Evolutionary conservation across 768 basidiomycete species (phyloP), one percentile per base, ranked within the genome.

Genomic region (Collybia sp.): DNA sequence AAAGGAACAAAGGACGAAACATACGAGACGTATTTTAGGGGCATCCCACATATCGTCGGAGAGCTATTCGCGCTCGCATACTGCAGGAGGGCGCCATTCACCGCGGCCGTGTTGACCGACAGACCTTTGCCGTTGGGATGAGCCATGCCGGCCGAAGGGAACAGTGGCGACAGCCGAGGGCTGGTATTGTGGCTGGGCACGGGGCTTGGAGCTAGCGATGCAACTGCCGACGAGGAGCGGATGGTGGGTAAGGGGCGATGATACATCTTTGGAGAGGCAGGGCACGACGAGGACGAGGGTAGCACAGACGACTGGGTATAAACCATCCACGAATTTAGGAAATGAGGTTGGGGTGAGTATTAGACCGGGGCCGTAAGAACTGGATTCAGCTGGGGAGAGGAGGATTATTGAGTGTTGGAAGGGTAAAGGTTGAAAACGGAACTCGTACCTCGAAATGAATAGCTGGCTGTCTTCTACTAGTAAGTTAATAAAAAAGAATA

Each of bases 21-120:
- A 70, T 60, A 87, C 85, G 86, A 87, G 11, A 88, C 74, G 50
- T 87, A 88, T 84, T 88, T 88, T 55, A 88, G 68, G 12, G 85
- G 85, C 57, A 88, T 54, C 9, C 87, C 87, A 48, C 72, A 87
- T 49, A 88, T 67, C 11, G 75, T 79, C 0, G 85, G 83, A 9
- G 58, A 53, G 40, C 54, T 43, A 12, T 58, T 63, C 3, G 56
- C 56, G 12, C 68, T 68, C 10, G 63, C 62, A 31, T 60, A 57
- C 0, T 66, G 58, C 8, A 61, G 53, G 25, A 25, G 25, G 40
- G 65, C 61, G 42, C 67, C 68, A 46, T 66, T 63, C 15, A 63
- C 43, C 45, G 51, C 37, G 41, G 57, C 15, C 48, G 60, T 44
- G 42, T 56, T 59, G 40, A 64, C 52, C 12, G 64, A 58, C 12